phyloP scores from a whole-genome alignment of 805 yeast genomes.

The Candida nanaspora region DNA sequence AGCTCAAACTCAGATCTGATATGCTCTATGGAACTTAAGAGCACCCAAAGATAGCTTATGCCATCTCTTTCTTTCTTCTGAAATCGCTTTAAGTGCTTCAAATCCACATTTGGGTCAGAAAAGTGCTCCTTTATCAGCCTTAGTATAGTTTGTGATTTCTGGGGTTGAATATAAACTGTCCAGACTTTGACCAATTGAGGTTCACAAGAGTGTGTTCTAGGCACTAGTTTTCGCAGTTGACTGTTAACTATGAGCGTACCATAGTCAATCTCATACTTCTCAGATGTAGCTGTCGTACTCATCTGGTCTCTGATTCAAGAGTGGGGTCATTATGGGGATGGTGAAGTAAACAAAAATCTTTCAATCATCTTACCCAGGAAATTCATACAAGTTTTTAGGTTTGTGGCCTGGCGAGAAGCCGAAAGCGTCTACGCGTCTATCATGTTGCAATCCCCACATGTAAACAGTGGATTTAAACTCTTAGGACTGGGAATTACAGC shows the following conservation, averaged over 20 bases:
- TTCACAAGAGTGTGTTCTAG: slow-evolving; percentile 14
- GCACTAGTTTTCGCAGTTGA: slow-evolving; percentile 32
- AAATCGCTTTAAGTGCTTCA: slow-evolving; percentile 50
- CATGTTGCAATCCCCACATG: no score
- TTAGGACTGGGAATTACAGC: no score
- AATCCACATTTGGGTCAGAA: slow-evolving; percentile 17
- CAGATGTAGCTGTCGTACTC: neutral
- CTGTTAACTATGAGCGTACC: slow-evolving; percentile 32
- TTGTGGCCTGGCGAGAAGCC: no score
- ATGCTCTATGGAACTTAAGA: slow-evolving; percentile 5
- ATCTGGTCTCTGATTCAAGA: neutral
- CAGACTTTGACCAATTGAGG: slow-evolving; percentile 32
- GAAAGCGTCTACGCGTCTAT: no score
- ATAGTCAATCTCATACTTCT: slow-evolving; percentile 30
- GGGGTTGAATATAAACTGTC: slow-evolving; percentile 35
- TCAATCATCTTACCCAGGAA: no score
- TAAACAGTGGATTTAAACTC: no score
- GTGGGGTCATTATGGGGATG: no score
- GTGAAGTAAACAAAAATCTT: no score
- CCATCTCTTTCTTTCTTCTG: slow-evolving; percentile 8
- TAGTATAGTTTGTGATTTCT: slow-evolving; percentile 20
- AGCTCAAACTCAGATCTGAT: neutral
- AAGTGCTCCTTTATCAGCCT: slow-evolving; percentile 17
- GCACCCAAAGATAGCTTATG: slow-evolving; percentile 4
- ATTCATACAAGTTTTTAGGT: no score